These are phyloP conservation scores for Podospora anserina DNA, from an alignment of 495 filamentous ascomycete genomes.

Conservation along the genomic window DNA sequence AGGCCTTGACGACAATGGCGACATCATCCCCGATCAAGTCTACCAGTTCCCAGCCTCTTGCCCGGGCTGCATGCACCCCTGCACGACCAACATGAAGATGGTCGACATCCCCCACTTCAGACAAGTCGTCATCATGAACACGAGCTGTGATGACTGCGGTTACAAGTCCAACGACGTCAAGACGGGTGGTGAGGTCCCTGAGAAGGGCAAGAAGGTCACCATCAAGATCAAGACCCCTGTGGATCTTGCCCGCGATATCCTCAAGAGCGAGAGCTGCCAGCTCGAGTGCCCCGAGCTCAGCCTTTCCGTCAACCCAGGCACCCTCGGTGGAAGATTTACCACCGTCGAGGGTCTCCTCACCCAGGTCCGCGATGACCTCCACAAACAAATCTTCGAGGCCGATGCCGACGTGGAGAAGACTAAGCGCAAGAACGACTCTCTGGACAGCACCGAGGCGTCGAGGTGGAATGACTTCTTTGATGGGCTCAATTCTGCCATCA, in stretches of 20 bases:
- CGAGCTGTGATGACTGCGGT: constrained; percentile 83
- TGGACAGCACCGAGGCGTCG: constrained; percentile 56
- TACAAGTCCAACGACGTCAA: constrained; percentile 95
- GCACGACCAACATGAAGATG: constrained; percentile 89
- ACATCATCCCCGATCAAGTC: constrained; percentile 83
- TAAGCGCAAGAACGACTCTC: constrained; percentile 62
- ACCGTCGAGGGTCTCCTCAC: constrained; percentile 94
- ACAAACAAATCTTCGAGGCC: constrained; percentile 77
- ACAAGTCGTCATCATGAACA: constrained; percentile 87
- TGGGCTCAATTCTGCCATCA: constrained; percentile 71
- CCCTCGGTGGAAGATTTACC: constrained; percentile 93
- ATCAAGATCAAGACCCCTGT: constrained; percentile 67
- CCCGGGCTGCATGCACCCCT: constrained; percentile 80
- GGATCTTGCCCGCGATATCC: constrained; percentile 86
- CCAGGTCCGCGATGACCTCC: constrained; percentile 85
- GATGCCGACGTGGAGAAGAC: constrained; percentile 39
- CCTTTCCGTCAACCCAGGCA: constrained; percentile 81
- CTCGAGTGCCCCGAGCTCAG: constrained; percentile 81
- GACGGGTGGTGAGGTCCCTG: constrained; percentile 88
- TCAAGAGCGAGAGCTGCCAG: constrained; percentile 91
- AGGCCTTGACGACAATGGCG: constrained; percentile 54
- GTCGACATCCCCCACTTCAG: constrained; percentile 97
- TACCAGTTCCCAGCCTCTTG: constrained; percentile 89
- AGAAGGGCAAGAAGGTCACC: constrained; percentile 78
- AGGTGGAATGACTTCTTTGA: constrained; percentile 81